Conservation (phyloP, 441 rosid genomes). For the Populus trichocarpa region DNA sequence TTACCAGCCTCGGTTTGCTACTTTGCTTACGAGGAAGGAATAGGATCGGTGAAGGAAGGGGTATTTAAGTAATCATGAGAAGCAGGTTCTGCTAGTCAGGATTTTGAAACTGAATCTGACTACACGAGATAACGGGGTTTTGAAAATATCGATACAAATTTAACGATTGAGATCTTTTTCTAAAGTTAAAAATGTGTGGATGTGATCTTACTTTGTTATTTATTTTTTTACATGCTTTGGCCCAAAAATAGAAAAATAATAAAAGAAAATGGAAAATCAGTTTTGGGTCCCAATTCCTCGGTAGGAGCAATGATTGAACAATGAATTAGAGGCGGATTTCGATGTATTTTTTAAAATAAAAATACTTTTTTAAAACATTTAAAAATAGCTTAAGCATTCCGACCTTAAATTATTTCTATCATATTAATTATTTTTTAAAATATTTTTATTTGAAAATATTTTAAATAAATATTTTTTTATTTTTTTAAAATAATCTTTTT, state of each 20-base stretch:
- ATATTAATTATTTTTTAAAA: too few relatives aligned
- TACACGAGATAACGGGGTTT: slow-evolving; percentile 45
- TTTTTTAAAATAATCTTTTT: too few relatives aligned
- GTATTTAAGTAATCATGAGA: slow-evolving; percentile 12
- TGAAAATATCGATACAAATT: slow-evolving; percentile 43
- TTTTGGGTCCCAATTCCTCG: slow-evolving; percentile 1
- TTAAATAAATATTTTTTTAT: too few relatives aligned
- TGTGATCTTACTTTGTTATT: slow-evolving; percentile 14
- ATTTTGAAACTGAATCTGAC: slow-evolving; percentile 56
- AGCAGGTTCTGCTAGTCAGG: slow-evolving; percentile 37
- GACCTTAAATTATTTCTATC: too few relatives aligned
- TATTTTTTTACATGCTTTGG: neutral
- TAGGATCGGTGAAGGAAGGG: neutral
- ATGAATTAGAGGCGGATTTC: too few relatives aligned
- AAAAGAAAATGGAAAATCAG: neutral
- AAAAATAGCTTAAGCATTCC: too few relatives aligned
- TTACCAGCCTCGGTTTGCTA: neutral
- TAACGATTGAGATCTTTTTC: slow-evolving; percentile 46
- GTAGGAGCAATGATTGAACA: neutral
- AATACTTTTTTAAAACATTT: too few relatives aligned
- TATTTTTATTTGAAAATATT: too few relatives aligned
- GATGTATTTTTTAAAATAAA: too few relatives aligned
- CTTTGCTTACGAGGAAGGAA: neutral
- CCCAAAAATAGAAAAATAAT: neutral
- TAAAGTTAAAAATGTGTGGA: slow-evolving; percentile 27